These are phyloP conservation scores for Russula virescens DNA, from an alignment of 768 basidiomycete genomes.

Conservation along the genomic window DNA sequence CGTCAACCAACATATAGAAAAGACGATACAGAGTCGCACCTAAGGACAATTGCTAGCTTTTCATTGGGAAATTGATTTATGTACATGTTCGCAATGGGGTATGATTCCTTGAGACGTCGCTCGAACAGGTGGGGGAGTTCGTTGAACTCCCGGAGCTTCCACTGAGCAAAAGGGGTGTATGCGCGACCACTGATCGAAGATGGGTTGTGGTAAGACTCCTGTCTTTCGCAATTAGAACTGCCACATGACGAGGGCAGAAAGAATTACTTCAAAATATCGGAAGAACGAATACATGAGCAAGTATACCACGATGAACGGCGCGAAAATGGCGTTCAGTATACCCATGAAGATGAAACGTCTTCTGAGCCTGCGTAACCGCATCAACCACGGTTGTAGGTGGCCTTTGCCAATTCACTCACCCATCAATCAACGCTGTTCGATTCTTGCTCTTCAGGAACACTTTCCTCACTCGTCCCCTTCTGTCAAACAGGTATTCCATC, in stretches of 20 bases:
- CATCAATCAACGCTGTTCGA: constrained; percentile 68
- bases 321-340: constrained; percentile 89
- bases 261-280: constrained; percentile 92
- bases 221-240: neutral
- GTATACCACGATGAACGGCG: constrained; percentile 95
- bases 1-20: neutral
- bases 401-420: constrained; percentile 39
- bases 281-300: constrained; percentile 99
- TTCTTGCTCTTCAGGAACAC: constrained; percentile 88
- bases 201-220: constrained; percentile 99
- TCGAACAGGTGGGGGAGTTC: constrained; percentile 92
- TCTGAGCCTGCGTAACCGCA: constrained; percentile 47
- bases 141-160: constrained; percentile 99
- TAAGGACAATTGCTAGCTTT: constrained; percentile 81
- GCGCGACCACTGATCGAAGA: constrained; percentile 88
- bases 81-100: constrained; percentile 88
- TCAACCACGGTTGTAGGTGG: constrained; percentile 1
- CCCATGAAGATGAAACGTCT: constrained; percentile 96
- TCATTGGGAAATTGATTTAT: constrained; percentile 98
- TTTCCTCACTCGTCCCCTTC: constrained; percentile 83
- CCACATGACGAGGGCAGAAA: neutral
- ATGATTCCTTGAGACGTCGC: constrained; percentile 79
- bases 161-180: constrained; percentile 92
- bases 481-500: constrained; percentile 91
- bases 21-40: constrained; percentile 46